phyloP scores from a whole-genome alignment of 2,329 filamentous ascomycete species.

The Tolypocladium sp. region DNA sequence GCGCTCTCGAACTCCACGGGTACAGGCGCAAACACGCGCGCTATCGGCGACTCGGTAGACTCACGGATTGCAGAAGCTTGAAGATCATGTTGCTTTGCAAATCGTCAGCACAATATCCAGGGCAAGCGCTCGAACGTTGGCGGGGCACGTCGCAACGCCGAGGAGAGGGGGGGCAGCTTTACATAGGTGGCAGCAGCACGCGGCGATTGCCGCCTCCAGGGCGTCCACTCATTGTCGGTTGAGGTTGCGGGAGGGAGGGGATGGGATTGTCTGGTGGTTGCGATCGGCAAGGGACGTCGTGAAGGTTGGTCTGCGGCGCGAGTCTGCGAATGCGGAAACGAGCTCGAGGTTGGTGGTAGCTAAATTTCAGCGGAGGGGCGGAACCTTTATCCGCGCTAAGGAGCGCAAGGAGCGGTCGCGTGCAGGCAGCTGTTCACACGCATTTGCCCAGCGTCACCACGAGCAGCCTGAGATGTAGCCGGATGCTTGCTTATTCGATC shows the following conservation, averaged over 20 bases:
- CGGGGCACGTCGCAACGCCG: background rate
- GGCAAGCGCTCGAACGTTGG: background rate
- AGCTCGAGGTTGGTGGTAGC: background rate
- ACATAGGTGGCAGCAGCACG: slow-evolving; percentile 51
- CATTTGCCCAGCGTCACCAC: no score
- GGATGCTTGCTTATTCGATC: background rate
- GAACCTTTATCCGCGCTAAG: background rate
- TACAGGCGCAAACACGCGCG: background rate
- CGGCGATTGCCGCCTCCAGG: slow-evolving; percentile 51
- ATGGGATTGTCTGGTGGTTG: background rate
- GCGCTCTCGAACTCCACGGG: background rate
- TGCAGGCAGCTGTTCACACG: no score
- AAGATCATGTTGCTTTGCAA: slow-evolving; percentile 34
- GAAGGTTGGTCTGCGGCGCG: background rate
- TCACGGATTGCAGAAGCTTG: slow-evolving; percentile 67
- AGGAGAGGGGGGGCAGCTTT: slow-evolving; percentile 8
- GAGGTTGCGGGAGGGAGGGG: background rate
- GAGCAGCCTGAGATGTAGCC: no score
- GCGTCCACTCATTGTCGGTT: slow-evolving; percentile 45
- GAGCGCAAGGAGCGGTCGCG: no score
- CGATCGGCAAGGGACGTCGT: background rate
- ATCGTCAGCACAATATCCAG: background rate
- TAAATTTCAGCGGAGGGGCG: slow-evolving; percentile 1
- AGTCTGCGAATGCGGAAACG: background rate
- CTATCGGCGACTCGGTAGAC: slow-evolving; percentile 9